Evolutionary conservation across 306 rosid species (phyloP).

Genomic region (Amphicarpaea edgeworthii): DNA sequence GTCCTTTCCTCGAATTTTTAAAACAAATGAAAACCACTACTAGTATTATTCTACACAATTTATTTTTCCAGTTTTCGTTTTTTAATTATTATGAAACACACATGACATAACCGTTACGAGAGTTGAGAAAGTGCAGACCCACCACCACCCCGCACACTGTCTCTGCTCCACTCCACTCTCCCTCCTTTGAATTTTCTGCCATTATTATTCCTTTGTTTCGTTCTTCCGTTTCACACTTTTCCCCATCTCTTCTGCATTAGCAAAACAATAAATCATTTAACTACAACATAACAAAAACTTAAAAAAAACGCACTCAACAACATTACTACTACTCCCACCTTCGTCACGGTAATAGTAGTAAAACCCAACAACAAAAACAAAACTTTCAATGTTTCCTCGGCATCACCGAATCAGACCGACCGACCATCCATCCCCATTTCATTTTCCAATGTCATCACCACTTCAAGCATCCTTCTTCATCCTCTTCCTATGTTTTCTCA

Average conservation of each 20-base stretch:
- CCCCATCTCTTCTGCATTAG: neutral
- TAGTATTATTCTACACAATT: neutral
- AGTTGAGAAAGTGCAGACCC: neutral
- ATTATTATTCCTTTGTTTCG: neutral
- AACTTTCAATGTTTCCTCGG: conserved; percentile 27
- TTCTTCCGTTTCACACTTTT: neutral
- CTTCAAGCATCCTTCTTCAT: neutral
- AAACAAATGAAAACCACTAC: neutral
- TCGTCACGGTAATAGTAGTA: neutral
- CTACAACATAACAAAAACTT: neutral
- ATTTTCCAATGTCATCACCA: conserved; percentile 19
- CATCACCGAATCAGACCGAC: neutral
- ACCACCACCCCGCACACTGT: neutral
- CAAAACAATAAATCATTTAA: neutral
- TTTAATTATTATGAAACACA: neutral
- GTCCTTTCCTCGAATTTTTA: neutral
- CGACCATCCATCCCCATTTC: neutral
- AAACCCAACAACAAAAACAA: neutral
- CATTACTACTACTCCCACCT: neutral
- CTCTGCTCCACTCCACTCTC: conserved; percentile 18
- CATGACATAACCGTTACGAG: conserved; percentile 19
- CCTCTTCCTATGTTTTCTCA: conserved; percentile 26
- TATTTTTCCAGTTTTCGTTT: neutral
- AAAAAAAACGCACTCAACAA: neutral
- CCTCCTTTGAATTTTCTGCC: conserved; percentile 19